Evolutionary conservation across 1,139 yeast genomes (phyloP), one percentile per base, ranked within the genome.

Genomic region (Sporopachydermia cereana): DNA sequence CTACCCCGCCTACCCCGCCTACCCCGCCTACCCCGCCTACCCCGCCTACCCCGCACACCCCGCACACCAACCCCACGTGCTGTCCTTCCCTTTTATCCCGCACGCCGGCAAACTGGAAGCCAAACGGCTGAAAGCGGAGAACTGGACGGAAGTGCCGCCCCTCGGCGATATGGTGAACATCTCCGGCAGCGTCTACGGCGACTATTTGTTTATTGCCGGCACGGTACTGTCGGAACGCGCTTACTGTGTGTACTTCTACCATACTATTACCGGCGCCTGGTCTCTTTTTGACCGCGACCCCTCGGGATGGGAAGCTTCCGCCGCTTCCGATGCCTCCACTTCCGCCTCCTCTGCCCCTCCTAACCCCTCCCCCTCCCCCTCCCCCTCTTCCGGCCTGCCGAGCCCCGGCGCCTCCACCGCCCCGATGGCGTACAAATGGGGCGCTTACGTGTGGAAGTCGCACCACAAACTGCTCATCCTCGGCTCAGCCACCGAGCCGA

Each of bases 401-500:
- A 25, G 14, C 7, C 29, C 29, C 29, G 29, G 29, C 14, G 7
- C 7, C 14, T 25, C 29, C 29, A 7, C 29, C 7, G 7, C 14
- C 29, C 22, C 30, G 42, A 18, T 41, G 17, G 22, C 12, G 22
- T 12, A 24, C 39, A 23, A 23, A 16, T 41, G 34, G 31, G 34
- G 31, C 5, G 7, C 39, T 5, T 41, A 25, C n/a, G 14, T 41
- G 5, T 41, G 43, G 43, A 18, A 17, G 9, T 41, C 43, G 7
- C 43, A 41, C 36, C 43, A 41, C 36, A 41, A 41, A 30, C 16
- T 41, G 7, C n/a, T 41, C 12, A 16, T 20, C 16, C 17, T 41
- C 14, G 43, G 43, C 20, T 16, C 39, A n/a, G 17, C 9, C 7
- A 34, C 39, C 18, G 12, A 7, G 22, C 39, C 39, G 9, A 16